Evolutionary conservation across 352 stramenopile genomes (phyloP).

Genomic region (Globisporangium nagaii): DNA sequence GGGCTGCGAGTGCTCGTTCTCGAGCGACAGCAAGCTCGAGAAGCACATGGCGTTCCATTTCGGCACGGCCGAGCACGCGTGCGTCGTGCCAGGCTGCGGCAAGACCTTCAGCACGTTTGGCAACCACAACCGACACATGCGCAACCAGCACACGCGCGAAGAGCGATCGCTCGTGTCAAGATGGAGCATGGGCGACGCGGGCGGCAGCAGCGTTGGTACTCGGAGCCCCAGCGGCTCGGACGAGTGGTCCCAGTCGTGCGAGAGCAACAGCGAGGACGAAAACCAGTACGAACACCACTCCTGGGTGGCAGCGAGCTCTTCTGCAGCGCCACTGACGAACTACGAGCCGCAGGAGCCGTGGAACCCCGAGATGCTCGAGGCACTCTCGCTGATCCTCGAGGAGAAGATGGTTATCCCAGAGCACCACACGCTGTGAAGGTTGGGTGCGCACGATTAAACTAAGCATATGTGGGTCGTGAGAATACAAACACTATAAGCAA

Average conservation of each 20-base stretch:
- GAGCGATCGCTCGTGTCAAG: not conserved
- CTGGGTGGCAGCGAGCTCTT: not conserved
- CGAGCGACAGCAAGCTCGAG: constrained; percentile 4
- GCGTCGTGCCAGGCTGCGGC: constrained; percentile 28
- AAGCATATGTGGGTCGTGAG: too few relatives aligned
- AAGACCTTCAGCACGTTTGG: constrained; percentile 60
- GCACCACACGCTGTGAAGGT: too few relatives aligned
- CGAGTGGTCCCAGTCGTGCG: constrained; percentile 2
- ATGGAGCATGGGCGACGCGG: not conserved
- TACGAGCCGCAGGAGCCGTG: constrained; percentile 10
- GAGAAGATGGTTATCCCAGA: constrained; percentile 22
- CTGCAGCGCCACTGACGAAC: not conserved
- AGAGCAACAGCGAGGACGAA: not conserved
- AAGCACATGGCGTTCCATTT: constrained; percentile 9
- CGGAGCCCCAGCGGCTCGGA: constrained; percentile 3
- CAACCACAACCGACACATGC: constrained; percentile 61
- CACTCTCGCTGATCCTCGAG: constrained; percentile 29
- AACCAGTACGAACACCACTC: not conserved
- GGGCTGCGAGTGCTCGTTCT: constrained; percentile 7
- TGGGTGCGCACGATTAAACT: too few relatives aligned
- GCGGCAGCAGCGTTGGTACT: not conserved
- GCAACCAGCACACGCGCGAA: constrained; percentile 36
- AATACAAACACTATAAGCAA: too few relatives aligned
- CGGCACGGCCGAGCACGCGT: constrained; percentile 15
- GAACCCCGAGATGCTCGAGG: constrained; percentile 40